Evolutionary conservation across 2,329 filamentous ascomycete genomes (phyloP).

Genomic region (Colletotrichum sp.): DNA sequence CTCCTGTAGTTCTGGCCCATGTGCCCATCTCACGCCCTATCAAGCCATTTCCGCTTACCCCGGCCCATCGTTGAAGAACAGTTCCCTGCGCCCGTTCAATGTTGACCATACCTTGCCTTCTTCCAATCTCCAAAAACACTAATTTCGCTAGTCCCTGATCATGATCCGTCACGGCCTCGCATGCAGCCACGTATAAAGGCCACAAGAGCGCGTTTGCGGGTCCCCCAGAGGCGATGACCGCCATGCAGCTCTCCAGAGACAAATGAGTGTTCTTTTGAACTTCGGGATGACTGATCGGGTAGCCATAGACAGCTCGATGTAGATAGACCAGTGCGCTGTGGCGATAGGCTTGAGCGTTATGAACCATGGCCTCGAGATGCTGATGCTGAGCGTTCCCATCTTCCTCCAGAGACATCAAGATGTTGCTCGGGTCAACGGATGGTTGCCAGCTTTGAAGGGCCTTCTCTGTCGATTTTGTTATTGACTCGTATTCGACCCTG

Average conservation of each 20-base stretch:
- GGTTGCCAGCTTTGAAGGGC: not conserved
- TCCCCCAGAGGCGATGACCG: not conserved
- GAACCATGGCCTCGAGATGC: not conserved
- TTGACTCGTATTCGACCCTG: not conserved
- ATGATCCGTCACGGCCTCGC: not conserved
- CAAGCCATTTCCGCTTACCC: fast-evolving
- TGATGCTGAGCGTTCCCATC: not conserved
- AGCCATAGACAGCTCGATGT: not conserved
- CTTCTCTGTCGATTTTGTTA: not conserved
- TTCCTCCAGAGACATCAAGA: not conserved
- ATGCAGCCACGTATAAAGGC: not conserved
- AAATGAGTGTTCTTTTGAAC: not conserved
- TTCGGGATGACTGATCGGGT: not conserved
- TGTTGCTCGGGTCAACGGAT: not conserved
- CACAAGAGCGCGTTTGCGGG: not conserved
- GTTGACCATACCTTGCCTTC: not conserved
- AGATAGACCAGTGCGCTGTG: not conserved
- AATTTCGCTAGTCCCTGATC: not conserved
- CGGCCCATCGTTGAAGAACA: not conserved
- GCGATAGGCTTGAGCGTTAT: not conserved
- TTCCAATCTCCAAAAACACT: not conserved
- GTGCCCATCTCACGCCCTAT: fast-evolving
- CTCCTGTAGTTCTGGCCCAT: not conserved
- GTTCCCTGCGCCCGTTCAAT: fast-evolving
- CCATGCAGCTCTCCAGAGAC: not conserved